These are phyloP conservation scores for Cytospora paraplurivora DNA, from an alignment of 2,329 filamentous ascomycete species.

Conservation along the genomic window DNA sequence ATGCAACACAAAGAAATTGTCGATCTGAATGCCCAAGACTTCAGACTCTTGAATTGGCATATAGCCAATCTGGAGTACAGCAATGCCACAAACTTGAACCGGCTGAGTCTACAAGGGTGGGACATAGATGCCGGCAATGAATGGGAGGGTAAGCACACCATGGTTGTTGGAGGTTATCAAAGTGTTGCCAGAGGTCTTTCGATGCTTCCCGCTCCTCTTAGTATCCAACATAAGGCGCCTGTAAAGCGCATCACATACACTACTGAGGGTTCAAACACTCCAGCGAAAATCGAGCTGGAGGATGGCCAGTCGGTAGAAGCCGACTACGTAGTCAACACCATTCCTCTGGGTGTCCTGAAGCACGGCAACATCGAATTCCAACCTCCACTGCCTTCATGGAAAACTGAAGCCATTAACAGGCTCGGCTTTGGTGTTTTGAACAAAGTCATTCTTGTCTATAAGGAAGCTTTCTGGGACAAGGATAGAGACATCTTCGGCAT, in stretches of 20 bases:
- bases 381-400: constrained; percentile 88
- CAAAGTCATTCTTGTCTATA: constrained; percentile 90
- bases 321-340: constrained; percentile 89
- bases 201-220: constrained; percentile 72
- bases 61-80: constrained; percentile 98
- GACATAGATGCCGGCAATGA: constrained; percentile 98
- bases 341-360: constrained; percentile 90
- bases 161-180: constrained; percentile 92
- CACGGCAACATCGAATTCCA: constrained; percentile 79
- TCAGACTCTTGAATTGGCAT: constrained; percentile 95
- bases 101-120: constrained; percentile 87
- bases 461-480: constrained; percentile 87
- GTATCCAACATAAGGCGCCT: constrained; percentile 72
- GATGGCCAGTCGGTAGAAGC: constrained; percentile 77
- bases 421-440: constrained; percentile 94
- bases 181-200: constrained; percentile 87
- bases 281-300: constrained; percentile 70
- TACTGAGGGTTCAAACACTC: constrained; percentile 45
- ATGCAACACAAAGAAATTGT: constrained; percentile 82
- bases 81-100: constrained; percentile 85
- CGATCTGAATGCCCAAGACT: constrained; percentile 81
- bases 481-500: constrained; percentile 92
- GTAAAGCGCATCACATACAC: constrained; percentile 74
- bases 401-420: constrained; percentile 74
- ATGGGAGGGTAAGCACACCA: constrained; percentile 91